Conservation (phyloP, 352 stramenopile species). For the Peronospora destructor region DNA sequence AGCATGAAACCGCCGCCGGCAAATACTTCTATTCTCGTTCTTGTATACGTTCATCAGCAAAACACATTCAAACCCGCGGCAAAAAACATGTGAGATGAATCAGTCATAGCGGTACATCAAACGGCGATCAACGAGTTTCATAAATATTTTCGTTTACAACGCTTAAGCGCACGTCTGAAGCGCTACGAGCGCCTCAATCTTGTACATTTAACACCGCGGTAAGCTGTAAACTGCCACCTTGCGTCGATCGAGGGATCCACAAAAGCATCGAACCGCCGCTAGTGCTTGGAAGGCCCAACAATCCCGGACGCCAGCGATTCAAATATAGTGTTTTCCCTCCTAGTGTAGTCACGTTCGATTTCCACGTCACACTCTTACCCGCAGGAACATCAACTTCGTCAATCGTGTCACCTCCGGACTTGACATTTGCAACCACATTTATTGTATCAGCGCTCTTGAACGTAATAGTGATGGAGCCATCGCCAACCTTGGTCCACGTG, state of each 20-base stretch:
- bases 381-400: constrained; percentile 26
- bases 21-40: no score
- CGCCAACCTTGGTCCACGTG: constrained; percentile 26
- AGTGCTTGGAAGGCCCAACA: constrained; percentile 24
- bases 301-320: constrained; percentile 33
- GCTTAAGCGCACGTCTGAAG: not conserved
- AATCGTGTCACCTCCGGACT: constrained; percentile 29
- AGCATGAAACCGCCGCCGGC: no score
- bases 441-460: constrained; percentile 33
- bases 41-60: no score
- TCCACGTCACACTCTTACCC: constrained; percentile 23
- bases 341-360: constrained; percentile 16
- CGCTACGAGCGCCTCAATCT: constrained; percentile 3
- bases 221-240: constrained; percentile 23
- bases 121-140: not conserved
- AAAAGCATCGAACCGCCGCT: constrained; percentile 31
- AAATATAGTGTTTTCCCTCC: constrained; percentile 37
- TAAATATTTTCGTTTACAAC: not conserved
- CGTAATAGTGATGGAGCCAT: constrained; percentile 29
- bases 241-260: constrained; percentile 27
- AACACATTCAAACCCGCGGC: no score
- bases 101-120: not conserved
- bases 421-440: constrained; percentile 36
- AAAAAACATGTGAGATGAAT: no score
- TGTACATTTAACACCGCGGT: constrained; percentile 19